phyloP scores from a whole-genome alignment of 2,329 filamentous ascomycete species.

The Hymenoscyphus scutula region DNA sequence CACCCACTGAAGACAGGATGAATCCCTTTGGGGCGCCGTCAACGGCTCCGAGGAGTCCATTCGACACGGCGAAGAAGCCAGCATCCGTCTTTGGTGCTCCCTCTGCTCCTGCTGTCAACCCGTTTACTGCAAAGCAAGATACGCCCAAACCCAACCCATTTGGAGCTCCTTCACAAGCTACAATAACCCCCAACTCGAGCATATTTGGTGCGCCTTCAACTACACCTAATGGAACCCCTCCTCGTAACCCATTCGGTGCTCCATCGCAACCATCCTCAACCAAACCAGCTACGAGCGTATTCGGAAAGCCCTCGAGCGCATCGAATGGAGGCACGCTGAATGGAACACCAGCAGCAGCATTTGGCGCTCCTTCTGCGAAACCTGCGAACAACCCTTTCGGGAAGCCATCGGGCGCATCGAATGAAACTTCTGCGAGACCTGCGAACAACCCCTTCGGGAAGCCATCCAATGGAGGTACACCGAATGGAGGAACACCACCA shows the following conservation, averaged over 20 bases:
- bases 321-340: background rate
- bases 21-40: conserved; percentile 13
- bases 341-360: conserved; percentile 5
- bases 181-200: conserved; percentile 2
- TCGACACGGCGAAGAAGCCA: conserved; percentile 12
- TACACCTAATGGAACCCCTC: conserved; percentile 4
- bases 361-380: background rate
- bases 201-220: conserved; percentile 13
- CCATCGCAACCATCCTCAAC: conserved; percentile 8
- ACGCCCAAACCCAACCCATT: conserved; percentile 20
- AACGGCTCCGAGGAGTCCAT: conserved; percentile 21
- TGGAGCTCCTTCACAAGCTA: conserved; percentile 20
- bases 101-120: conserved; percentile 15
- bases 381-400: conserved; percentile 10
- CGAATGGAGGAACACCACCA: background rate
- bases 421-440: background rate
- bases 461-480: background rate
- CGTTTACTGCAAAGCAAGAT: conserved; percentile 20
- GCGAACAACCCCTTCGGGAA: conserved; percentile 15
- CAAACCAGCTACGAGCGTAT: conserved; percentile 3
- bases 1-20: conserved; percentile 13
- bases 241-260: conserved; percentile 10
- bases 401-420: conserved; percentile 4
- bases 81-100: conserved; percentile 20
- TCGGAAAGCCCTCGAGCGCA: conserved; percentile 9